Evolutionary conservation across 2,329 filamentous ascomycete species (phyloP), one percentile per base, ranked within the genome.

Genomic region (Penicillium sp.): DNA sequence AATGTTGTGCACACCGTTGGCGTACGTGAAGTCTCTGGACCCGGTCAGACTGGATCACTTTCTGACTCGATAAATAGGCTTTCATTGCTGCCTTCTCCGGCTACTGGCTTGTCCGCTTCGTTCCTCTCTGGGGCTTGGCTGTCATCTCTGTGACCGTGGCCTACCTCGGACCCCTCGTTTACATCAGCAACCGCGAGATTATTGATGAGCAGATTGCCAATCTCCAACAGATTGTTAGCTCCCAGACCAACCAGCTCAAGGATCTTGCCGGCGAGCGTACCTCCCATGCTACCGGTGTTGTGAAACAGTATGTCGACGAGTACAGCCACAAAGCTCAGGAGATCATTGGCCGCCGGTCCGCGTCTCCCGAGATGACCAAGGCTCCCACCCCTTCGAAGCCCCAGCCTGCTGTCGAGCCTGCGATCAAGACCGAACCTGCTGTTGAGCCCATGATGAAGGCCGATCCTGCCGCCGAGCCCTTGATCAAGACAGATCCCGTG

Each of bases 51-150:
- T 4, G 47, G 52, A 33, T 26, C 26, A 18, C 18, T 18, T 18
- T 25, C 36, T 39, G 39, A 24, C 57, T 37, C 13, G 7, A 11
- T 38, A 34, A 7, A 32, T 41, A 83, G 80, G 78, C 79, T 44
- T 84, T 84, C 72, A 61, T 74, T 52, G 73, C 80, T 28, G 73
- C 81, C 33, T 73, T 84, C 63, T 62, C 76, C 53, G 75, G 77
- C 55, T 85, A 84, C 73, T 83, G 77, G 74, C 72, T 84, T 58
- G 80, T 84, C 72, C 83, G 82, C 68, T 74, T 82, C 61, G 71
- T 83, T 54, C 82, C 82, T n/a, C 69, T 82, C 57, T 85, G 82
- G 82, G 81, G 80, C 28, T 70, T 85, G 55, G 69, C 77, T 46
- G 69, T 84, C 54, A 73, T 84, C 60, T 74, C 71, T 46, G 79